These are phyloP conservation scores for Lentinula edodes DNA, from an alignment of 768 basidiomycete genomes.

Conservation along the genomic window DNA sequence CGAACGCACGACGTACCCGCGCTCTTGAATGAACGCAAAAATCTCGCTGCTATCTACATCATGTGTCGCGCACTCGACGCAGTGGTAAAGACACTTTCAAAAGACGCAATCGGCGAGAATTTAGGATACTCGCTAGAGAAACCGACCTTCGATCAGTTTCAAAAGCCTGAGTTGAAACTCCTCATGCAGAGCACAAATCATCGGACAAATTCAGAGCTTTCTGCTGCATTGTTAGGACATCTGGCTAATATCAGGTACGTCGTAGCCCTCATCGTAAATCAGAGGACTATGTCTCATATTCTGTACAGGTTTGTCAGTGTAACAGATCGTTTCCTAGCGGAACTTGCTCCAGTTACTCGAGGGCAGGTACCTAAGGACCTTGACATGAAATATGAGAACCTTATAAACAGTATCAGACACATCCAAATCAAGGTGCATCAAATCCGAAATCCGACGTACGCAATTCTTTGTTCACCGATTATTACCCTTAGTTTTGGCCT, in stretches of 20 bases:
- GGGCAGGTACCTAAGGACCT: slow-evolving; percentile 75
- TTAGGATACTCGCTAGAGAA: slow-evolving; percentile 82
- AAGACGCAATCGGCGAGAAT: slow-evolving; percentile 72
- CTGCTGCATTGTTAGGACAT: slow-evolving; percentile 79
- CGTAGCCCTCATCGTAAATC: background rate
- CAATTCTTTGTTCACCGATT: background rate
- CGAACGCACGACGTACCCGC: slow-evolving; percentile 43
- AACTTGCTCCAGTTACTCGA: slow-evolving; percentile 68
- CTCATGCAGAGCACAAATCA: slow-evolving; percentile 68
- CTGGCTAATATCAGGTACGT: slow-evolving; percentile 75
- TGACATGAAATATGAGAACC: slow-evolving; percentile 78
- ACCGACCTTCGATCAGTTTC: slow-evolving; percentile 82
- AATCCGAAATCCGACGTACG: background rate
- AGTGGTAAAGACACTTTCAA: slow-evolving; percentile 65
- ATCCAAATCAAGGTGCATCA: slow-evolving; percentile 70
- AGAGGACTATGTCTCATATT: background rate
- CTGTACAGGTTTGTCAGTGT: slow-evolving; percentile 74
- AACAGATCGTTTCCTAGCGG: slow-evolving; percentile 85
- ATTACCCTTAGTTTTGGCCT: slow-evolving; percentile 70
- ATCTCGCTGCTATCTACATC: slow-evolving; percentile 83
- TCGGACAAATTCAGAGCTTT: slow-evolving; percentile 74
- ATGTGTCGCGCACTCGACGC: slow-evolving; percentile 84
- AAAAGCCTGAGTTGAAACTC: slow-evolving; percentile 62
- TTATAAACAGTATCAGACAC: slow-evolving; percentile 76
- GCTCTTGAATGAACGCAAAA: slow-evolving; percentile 64